These are phyloP conservation scores for Colletotrichum cuscutae DNA, from an alignment of 2,329 filamentous ascomycete species.

Conservation along the genomic window DNA sequence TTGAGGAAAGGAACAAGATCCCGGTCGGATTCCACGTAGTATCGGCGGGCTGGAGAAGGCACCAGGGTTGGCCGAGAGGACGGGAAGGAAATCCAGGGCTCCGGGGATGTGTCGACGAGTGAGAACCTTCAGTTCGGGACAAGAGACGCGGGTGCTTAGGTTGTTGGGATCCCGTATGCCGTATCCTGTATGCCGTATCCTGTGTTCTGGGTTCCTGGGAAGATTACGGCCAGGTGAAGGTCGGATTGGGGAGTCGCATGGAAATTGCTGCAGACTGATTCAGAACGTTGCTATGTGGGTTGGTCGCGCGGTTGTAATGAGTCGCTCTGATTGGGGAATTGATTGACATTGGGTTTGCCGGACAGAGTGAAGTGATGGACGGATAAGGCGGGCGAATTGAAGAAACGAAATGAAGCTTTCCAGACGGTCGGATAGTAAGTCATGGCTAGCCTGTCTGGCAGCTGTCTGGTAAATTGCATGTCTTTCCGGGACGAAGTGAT, in stretches of 20 bases:
- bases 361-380: conserved; percentile 11
- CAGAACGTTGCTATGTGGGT: not conserved
- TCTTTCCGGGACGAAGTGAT: not conserved
- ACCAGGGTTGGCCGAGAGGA: not conserved
- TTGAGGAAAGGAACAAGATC: conserved; percentile 5
- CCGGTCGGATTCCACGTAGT: conserved; percentile 3
- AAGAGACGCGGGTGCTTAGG: not conserved
- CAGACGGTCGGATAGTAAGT: conserved; percentile 9
- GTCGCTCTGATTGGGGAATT: conserved; percentile 22
- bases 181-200: not conserved
- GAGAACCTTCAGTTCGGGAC: not conserved
- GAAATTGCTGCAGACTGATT: not conserved
- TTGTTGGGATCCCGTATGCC: not conserved
- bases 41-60: not conserved
- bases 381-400: conserved; percentile 2
- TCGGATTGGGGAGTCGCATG: not conserved
- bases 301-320: conserved; percentile 12
- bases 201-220: not conserved
- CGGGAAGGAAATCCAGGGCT: conserved; percentile 22
- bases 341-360: conserved; percentile 25
- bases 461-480: not conserved
- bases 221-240: not conserved
- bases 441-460: conserved; percentile 9
- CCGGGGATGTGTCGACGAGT: not conserved
- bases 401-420: conserved; percentile 26